Base-by-base conservation (phyloP, 306 rosid species). In the Lupinus albus region DNA sequence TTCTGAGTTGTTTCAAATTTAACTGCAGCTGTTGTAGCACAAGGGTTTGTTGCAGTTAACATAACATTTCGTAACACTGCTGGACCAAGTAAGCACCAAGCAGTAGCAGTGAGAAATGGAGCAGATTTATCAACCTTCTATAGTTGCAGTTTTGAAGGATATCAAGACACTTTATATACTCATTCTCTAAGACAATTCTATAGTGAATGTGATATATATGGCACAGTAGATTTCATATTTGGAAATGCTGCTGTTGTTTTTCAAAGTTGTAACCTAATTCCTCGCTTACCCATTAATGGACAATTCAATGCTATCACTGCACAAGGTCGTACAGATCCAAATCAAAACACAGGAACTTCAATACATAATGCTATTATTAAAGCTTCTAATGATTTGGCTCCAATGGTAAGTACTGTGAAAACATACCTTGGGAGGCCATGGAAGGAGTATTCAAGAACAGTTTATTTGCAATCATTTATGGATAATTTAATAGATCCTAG, bases 151-250 rank as follows among this genome's bases (percentile, higher is more conserved):
- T 84, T 91, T 56, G 97, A 88, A 63, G 97, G 76, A 0, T 91
- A 91, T 74, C 97, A 91, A 67, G 97, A 91, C 73, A 91, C 97
- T 0, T 74, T 91, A n/a, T 91, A 88, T 46, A 65, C 95, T 0
- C 95, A 88, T 69, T 81, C 97, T 25, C 74, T 84, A 4, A 76
- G 97, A 7, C 95, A 91, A 53, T 84, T 91, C 79, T 91, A 88
- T 73, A 68, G 91, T n/a, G 97, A 88, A 56, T 91, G 95, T 35
- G 89, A 86, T 63, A 83, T 88, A 18, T 91, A 83, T 53, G 95
- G 97, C 17, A 91, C 97, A 0, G 95, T 91, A 11, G 97, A 91
- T 44, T 89, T 89, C 88, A 87, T 87, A 68, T 87, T 87, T 46
- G 93, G 93, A 18, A 89, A 89, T 14, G 91, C 87, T 0, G 89